Evolutionary conservation across 768 basidiomycete species (phyloP).

Genomic region (Pulveroboletus frians): DNA sequence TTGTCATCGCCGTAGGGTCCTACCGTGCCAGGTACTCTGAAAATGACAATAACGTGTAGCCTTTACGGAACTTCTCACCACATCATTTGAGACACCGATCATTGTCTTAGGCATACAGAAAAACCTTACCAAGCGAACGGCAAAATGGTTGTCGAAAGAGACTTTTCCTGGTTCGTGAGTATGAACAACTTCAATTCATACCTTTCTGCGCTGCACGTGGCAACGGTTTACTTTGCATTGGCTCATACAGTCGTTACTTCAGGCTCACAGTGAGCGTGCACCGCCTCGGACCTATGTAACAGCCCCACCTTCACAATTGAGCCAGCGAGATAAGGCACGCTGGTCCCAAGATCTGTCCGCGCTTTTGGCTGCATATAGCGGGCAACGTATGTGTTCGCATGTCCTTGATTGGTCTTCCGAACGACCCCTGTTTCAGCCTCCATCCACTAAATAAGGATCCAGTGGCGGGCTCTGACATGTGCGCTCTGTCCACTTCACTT

Average conservation of each 20-base stretch:
- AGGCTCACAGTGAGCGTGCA: background rate
- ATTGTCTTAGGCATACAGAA: conserved; percentile 1
- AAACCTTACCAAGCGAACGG: conserved; percentile 2
- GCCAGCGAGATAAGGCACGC: background rate
- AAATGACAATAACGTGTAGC: conserved; percentile 8
- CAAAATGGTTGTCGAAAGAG: background rate
- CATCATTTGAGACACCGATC: conserved; percentile 13
- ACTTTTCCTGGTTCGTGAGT: background rate
- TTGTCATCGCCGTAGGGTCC: conserved; percentile 7
- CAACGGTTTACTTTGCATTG: conserved; percentile 5
- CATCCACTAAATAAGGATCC: background rate
- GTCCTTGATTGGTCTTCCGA: background rate
- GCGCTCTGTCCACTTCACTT: background rate
- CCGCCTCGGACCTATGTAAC: background rate
- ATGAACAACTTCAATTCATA: background rate
- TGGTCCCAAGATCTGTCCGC: background rate
- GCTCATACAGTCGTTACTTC: background rate
- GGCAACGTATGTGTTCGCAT: background rate
- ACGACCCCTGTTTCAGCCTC: conserved; percentile 15
- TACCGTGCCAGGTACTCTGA: conserved; percentile 13
- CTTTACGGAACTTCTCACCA: conserved; percentile 14
- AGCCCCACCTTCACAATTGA: background rate
- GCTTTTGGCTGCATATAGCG: background rate
- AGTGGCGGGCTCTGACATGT: background rate
- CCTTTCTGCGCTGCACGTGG: background rate